Evolutionary conservation across 129 eudicot species (phyloP), one percentile per base, ranked within the genome.

Genomic region (Tagetes erecta): DNA sequence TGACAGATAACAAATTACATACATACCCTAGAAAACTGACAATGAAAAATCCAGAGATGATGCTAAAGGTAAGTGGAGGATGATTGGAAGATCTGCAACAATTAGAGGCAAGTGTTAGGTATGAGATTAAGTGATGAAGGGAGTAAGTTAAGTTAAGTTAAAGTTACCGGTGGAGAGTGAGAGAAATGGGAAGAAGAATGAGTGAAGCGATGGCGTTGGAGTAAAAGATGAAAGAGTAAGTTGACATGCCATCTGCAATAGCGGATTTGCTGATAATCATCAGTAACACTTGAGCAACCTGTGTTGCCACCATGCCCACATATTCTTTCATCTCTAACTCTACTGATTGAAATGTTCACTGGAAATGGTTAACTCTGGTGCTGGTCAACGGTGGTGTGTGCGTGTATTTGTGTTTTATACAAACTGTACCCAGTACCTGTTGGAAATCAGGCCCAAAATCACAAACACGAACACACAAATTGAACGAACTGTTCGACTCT

Each of bases 141-240:
- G 47, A 8, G 51, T 8, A 3, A 5, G n/a, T 44, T 34, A n/a
- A 33, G 36, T 67, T 69, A 86, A 3, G 2, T 7, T 44, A 12
- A n/a, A 33, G 36, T 67, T 69, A 86, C 97, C 88, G 83, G 79
- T 84, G 83, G 65, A 81, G 13, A 51, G 87, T 41, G 73, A 86
- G 77, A 64, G 86, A 82, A 71, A 79, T 59, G 14, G 96, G 90
- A 51, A 90, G 82, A 55, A 93, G 92, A 57, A 93, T 72, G 44
- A 88, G 74, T 31, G 95, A 76, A 56, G 95, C 96, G 63, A 93
- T 85, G 27, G 95, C 87, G 60, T 87, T 90, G 78, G 96, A 90
- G 83, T 90, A 93, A 59, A 82, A 87, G 59, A 86, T 83, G 80
- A 93, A 92, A 46, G 89, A 82, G 74, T 80, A 90, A 41, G 81